These are phyloP conservation scores for Chrysosporium keratinophilum DNA, from an alignment of 2,329 filamentous ascomycete species.

Conservation along the genomic window DNA sequence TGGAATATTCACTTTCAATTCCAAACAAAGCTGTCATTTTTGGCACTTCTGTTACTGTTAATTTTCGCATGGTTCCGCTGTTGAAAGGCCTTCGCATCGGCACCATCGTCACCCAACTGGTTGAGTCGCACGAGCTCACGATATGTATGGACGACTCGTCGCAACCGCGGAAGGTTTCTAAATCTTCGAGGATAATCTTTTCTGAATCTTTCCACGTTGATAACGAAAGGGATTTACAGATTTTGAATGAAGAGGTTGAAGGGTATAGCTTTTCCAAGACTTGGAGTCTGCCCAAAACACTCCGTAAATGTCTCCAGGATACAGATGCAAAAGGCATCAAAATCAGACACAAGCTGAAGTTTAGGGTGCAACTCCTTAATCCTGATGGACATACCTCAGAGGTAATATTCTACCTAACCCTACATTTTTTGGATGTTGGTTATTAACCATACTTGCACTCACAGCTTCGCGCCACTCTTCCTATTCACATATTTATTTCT, in stretches of 20 bases:
- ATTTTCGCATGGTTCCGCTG: slow-evolving; percentile 78
- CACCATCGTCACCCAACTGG: slow-evolving; percentile 67
- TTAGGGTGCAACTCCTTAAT: slow-evolving; percentile 84
- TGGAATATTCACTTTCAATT: slow-evolving; percentile 88
- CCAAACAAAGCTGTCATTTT: slow-evolving; percentile 92
- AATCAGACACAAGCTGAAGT: slow-evolving; percentile 81
- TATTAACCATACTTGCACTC: slow-evolving; percentile 15
- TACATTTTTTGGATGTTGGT: neutral
- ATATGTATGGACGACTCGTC: slow-evolving; percentile 39
- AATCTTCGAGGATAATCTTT: slow-evolving; percentile 54
- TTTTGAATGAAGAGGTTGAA: slow-evolving; percentile 49
- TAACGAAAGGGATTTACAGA: slow-evolving; percentile 48
- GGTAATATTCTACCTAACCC: slow-evolving; percentile 38
- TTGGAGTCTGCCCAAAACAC: slow-evolving; percentile 63
- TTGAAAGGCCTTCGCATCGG: slow-evolving; percentile 80
- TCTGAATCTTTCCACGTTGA: slow-evolving; percentile 61
- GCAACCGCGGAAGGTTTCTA: slow-evolving; percentile 41
- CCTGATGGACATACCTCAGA: slow-evolving; percentile 92
- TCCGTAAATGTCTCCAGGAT: slow-evolving; percentile 79
- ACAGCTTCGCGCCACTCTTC: slow-evolving; percentile 75
- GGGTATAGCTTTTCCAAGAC: slow-evolving; percentile 51
- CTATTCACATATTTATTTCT: slow-evolving; percentile 89
- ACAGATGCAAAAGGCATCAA: slow-evolving; percentile 83
- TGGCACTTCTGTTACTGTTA: slow-evolving; percentile 71
- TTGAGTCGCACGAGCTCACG: slow-evolving; percentile 65